Evolutionary conservation across 2,329 filamentous ascomycete species (phyloP).

Genomic region (Neofusicoccum laricinum): DNA sequence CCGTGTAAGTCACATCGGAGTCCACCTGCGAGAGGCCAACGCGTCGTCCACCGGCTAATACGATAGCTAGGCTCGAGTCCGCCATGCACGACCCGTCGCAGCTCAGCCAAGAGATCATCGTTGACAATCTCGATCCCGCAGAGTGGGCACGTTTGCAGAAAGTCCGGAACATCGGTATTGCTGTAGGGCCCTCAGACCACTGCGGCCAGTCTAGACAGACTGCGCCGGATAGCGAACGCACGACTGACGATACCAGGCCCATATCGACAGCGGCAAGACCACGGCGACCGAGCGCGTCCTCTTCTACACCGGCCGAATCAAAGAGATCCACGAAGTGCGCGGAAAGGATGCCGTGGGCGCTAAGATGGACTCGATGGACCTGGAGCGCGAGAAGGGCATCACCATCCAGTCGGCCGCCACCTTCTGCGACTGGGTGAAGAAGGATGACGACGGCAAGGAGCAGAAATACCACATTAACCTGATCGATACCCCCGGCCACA

Average conservation of each 20-base stretch:
- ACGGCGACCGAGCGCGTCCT: slow-evolving; percentile 94
- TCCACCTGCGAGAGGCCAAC: background rate
- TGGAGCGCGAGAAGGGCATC: slow-evolving; percentile 97
- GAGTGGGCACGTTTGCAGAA: slow-evolving; percentile 75
- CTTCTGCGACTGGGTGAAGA: slow-evolving; percentile 95
- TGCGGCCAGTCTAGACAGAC: background rate
- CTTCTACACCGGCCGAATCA: slow-evolving; percentile 97
- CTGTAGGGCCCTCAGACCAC: slow-evolving; percentile 54
- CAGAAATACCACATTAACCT: slow-evolving; percentile 96
- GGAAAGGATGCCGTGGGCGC: slow-evolving; percentile 92
- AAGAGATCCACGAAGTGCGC: slow-evolving; percentile 93
- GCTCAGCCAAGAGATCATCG: slow-evolving; percentile 63
- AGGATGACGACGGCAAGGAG: slow-evolving; percentile 71
- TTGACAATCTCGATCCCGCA: slow-evolving; percentile 74
- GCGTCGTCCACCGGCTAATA: background rate
- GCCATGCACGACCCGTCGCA: slow-evolving; percentile 55
- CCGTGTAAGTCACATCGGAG: slow-evolving; percentile 30
- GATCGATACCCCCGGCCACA: slow-evolving; percentile 97
- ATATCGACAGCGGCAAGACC: slow-evolving; percentile 98
- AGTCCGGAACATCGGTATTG: slow-evolving; percentile 97
- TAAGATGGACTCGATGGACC: slow-evolving; percentile 99
- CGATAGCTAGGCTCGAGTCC: slow-evolving; percentile 44
- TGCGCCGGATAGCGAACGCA: background rate
- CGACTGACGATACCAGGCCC: slow-evolving; percentile 58
- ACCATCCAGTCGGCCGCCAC: slow-evolving; percentile 98